Conservation (phyloP, 2,329 filamentous ascomycete genomes). For the Arthrobotrys megalospora region DNA sequence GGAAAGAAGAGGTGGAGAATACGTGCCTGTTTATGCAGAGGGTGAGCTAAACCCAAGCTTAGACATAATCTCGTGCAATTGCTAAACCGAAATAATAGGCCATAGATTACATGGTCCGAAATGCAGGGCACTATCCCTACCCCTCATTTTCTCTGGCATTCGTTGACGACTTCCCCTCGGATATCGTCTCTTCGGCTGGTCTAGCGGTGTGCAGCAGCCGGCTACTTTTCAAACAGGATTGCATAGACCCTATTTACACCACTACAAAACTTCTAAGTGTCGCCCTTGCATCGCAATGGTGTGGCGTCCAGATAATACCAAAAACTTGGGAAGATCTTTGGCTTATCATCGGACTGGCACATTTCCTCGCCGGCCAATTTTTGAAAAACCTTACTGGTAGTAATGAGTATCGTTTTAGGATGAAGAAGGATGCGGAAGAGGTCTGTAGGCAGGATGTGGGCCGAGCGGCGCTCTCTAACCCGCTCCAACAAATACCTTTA, state of each 20-base stretch:
- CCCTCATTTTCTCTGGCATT: conserved; percentile 94
- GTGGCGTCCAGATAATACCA: conserved; percentile 91
- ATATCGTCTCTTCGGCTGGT: conserved; percentile 83
- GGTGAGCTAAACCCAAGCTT: conserved; percentile 52
- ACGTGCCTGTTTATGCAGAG: conserved; percentile 86
- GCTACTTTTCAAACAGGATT: conserved; percentile 84
- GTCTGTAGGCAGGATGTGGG: conserved; percentile 88
- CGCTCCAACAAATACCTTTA: conserved; percentile 76
- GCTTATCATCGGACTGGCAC: conserved; percentile 89
- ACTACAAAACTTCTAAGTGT: conserved; percentile 85
- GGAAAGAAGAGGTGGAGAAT: conserved; percentile 85
- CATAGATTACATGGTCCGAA: conserved; percentile 90
- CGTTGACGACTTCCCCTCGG: conserved; percentile 85
- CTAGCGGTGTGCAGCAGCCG: conserved; percentile 89
- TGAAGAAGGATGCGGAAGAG: conserved; percentile 86
- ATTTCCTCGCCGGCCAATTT: conserved; percentile 95
- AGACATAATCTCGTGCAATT: not conserved
- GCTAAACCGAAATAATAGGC: conserved; percentile 69
- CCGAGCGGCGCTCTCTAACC: conserved; percentile 63
- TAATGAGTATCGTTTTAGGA: conserved; percentile 92
- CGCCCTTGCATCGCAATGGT: conserved; percentile 91
- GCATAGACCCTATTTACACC: conserved; percentile 87
- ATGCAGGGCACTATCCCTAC: conserved; percentile 91
- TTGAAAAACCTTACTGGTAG: conserved; percentile 92
- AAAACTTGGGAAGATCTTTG: conserved; percentile 85